phyloP scores from a whole-genome alignment of 192 early-diverging fungal species.

The Phlyctochytrium arcticum region DNA sequence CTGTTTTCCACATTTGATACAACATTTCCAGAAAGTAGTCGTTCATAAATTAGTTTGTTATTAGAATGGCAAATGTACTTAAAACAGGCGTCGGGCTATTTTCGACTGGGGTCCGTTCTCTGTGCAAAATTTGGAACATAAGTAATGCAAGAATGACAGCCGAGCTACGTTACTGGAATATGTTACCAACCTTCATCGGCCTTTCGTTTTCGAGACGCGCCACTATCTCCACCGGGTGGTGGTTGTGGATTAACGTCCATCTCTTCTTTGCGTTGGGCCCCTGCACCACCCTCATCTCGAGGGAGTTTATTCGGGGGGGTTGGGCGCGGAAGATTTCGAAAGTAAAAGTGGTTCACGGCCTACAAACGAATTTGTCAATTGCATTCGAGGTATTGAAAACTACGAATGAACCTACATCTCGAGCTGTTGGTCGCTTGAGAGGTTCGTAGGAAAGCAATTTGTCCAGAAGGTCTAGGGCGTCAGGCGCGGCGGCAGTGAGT shows the following conservation, averaged over 20 bases:
- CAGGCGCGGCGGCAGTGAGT: conserved; percentile 80
- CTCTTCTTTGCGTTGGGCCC: conserved; percentile 8
- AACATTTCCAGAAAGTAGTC: background rate
- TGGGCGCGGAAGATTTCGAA: conserved; percentile 65
- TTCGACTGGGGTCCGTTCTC: background rate
- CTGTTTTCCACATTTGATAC: conserved; percentile 5
- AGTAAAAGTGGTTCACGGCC: conserved; percentile 71
- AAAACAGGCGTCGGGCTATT: background rate
- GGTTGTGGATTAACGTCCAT: background rate
- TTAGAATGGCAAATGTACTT: background rate
- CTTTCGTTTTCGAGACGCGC: no score
- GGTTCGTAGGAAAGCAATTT: conserved; percentile 87
- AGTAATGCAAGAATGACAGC: no score
- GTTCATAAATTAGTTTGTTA: background rate
- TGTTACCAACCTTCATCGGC: background rate
- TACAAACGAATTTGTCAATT: conserved; percentile 7
- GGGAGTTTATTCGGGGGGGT: conserved; percentile 68
- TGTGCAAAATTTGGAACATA: no score
- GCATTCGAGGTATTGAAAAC: background rate
- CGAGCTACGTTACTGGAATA: no score
- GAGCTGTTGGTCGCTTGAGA: conserved; percentile 68
- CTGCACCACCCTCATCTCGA: conserved; percentile 28
- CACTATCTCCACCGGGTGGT: background rate
- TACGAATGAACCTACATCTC: conserved; percentile 52
- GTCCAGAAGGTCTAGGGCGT: conserved; percentile 82